These are phyloP conservation scores for Globisporangium acanthophoron DNA, from an alignment of 352 stramenopile species.

Conservation along the genomic window DNA sequence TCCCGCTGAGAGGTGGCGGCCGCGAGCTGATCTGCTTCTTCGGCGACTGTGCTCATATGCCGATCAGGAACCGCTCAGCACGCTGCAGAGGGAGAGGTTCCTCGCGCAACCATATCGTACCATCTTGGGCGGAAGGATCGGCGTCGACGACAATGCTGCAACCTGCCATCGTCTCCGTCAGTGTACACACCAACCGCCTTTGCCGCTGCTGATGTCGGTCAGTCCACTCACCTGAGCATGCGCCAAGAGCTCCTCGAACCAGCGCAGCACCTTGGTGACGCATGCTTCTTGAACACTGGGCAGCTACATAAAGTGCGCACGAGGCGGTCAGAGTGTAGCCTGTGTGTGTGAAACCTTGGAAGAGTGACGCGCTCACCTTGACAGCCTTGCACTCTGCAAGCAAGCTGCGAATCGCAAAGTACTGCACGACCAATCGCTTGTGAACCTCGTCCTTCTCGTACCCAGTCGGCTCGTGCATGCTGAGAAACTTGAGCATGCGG, in stretches of 20 bases:
- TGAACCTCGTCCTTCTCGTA: slow-evolving; percentile 47
- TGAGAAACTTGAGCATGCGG: slow-evolving; percentile 45
- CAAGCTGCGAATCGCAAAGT: slow-evolving; percentile 47
- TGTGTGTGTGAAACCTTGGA: background rate
- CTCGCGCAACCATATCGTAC: slow-evolving; percentile 16
- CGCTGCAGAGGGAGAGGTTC: background rate
- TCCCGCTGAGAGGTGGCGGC: slow-evolving; percentile 12
- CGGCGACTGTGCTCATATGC: slow-evolving; percentile 25
- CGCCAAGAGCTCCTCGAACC: slow-evolving; percentile 44
- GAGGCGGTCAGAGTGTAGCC: background rate
- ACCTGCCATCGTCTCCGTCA: slow-evolving; percentile 7
- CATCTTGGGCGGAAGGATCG: slow-evolving; percentile 52
- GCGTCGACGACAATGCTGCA: slow-evolving; percentile 22
- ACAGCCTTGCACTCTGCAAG: slow-evolving; percentile 41
- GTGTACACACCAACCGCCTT: background rate
- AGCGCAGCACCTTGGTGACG: slow-evolving; percentile 40
- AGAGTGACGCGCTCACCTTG: slow-evolving; percentile 25
- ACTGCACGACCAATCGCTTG: slow-evolving; percentile 45
- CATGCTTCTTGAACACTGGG: slow-evolving; percentile 38
- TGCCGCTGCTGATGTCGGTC: background rate
- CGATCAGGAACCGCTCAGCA: background rate
- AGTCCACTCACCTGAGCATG: slow-evolving; percentile 15
- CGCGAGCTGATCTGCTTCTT: slow-evolving; percentile 21
- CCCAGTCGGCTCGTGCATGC: slow-evolving; percentile 49
- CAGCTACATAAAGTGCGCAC: slow-evolving; percentile 28